These are phyloP conservation scores for Edaphochlamys debaryana DNA, from an alignment of 139 green algal genomes.

Conservation along the genomic window DNA sequence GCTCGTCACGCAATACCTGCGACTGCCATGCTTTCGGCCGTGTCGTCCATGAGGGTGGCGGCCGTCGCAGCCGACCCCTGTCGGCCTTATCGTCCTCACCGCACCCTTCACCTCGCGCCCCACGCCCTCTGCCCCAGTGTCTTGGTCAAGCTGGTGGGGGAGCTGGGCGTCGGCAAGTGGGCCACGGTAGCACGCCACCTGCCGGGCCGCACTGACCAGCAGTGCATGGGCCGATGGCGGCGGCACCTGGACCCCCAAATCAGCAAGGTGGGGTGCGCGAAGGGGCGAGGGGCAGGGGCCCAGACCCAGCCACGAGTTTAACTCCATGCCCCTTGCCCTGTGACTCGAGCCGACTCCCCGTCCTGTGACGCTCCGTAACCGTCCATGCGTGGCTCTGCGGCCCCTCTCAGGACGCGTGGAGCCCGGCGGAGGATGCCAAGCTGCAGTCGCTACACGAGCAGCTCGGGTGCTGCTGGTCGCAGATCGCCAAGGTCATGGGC, in stretches of 20 bases:
- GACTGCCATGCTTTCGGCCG: too few species aligned
- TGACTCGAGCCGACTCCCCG: too few species aligned
- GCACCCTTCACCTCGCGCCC: too few species aligned
- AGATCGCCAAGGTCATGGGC: constrained; percentile 67
- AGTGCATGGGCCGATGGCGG: constrained; percentile 91
- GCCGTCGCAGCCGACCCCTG: too few species aligned
- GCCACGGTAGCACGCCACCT: constrained; percentile 79
- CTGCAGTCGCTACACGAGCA: constrained; percentile 63
- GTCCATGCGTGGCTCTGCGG: constrained; percentile 3
- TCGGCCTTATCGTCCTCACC: too few species aligned
- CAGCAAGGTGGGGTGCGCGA: constrained; percentile 52
- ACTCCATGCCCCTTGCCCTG: too few species aligned
- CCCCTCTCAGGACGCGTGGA: constrained; percentile 60
- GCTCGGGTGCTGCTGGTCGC: constrained; percentile 72
- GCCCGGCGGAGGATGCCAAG: constrained; percentile 68
- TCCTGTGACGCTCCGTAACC: too few species aligned
- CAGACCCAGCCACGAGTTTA: too few species aligned
- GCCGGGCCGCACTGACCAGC: constrained; percentile 86
- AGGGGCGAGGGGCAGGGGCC: too few species aligned
- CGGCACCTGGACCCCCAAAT: constrained; percentile 88
- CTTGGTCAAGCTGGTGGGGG: constrained; percentile 67
- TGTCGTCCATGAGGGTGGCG: too few species aligned
- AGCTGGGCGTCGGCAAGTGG: constrained; percentile 72
- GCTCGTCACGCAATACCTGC: too few species aligned
- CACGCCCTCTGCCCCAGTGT: too few species aligned